Percentiles rank a stretch among this genome's conserved stretches.
Evolutionary conservation across 2,329 filamentous ascomycete genomes (phyloP).

Genomic region (Diaporthe destruens): DNA sequence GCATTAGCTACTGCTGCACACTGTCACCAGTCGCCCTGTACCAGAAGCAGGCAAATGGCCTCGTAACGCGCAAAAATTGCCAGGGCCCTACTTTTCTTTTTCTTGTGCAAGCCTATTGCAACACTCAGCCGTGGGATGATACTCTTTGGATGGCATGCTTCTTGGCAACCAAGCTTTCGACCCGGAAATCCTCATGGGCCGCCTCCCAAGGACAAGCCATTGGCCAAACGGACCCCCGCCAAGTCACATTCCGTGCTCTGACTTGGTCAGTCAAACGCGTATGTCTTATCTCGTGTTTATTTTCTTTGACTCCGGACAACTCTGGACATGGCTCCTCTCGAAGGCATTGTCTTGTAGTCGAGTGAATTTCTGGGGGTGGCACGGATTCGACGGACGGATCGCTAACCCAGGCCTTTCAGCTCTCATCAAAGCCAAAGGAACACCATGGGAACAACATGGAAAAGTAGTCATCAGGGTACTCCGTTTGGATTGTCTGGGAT

Average conservation of each 20-base stretch:
- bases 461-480: background rate
- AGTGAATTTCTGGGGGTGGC: background rate
- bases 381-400: conserved; percentile 31
- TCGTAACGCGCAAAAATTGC: conserved; percentile 13
- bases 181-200: background rate
- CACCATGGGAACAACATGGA: conserved; percentile 5
- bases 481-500: background rate
- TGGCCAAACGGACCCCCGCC: conserved; percentile 16
- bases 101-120: conserved; percentile 23
- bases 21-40: conserved; percentile 4
- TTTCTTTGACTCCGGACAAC: conserved; percentile 31
- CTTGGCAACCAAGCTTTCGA: background rate
- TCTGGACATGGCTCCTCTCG: conserved; percentile 28
- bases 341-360: conserved; percentile 3
- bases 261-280: conserved; percentile 37
- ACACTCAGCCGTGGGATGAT: background rate
- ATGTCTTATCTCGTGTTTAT: conserved; percentile 37
- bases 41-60: conserved; percentile 10
- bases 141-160: conserved; percentile 8
- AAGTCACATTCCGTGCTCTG: conserved; percentile 33
- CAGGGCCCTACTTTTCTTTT: conserved; percentile 17
- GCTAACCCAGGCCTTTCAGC: conserved; percentile 39
- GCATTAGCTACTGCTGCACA: conserved; percentile 13
- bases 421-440: background rate
- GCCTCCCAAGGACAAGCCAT: conserved; percentile 10